Evolutionary conservation across 352 stramenopile species (phyloP), one percentile per base, ranked within the genome.

Genomic region (Discostella stelligera): DNA sequence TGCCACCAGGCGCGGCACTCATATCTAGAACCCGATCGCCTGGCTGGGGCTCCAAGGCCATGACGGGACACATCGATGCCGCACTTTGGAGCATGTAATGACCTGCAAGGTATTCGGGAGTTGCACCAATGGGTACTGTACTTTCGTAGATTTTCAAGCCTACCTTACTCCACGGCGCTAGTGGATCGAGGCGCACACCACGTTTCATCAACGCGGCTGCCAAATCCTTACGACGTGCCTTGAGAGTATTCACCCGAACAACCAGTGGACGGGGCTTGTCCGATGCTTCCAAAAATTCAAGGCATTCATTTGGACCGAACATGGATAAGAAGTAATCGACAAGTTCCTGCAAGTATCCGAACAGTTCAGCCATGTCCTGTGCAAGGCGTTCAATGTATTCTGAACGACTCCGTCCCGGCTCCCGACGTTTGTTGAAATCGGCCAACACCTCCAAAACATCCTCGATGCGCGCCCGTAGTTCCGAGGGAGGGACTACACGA

Each of bases 41-140:
- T n/a, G 98, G 95, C 89, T 99, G 93, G 48, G 97, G 97, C 14
- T 90, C 95, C 37, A 99, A 87, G 16, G 98, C 96, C 90, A 99
- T 97, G 10, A 99, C 97, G 3, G 97, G 96, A 83, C 96, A 98
- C 84, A 99, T 98, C 0, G 96, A 99, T 27, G 97, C 98, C 5
- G 98, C 97, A 70, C 95, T 98, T 82, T 99, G 96, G 60, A 99
- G 94, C 96, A 99, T 99, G 90, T 99, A 99, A 87, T 99, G 96
- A 13, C 98, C 98, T 0, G 96, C 96, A 41, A 99, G 92, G 90
- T 99, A 99, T 86, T 99, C 98, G 16, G 98, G 98, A 61, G 98
- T 99, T 1, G 98, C 98, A 65, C 98, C 98, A 84, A 99, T 98
- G 1, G 97, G 97, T 55, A 99, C 96, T 7, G 94, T 94, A 75